Evolutionary conservation across 2,329 filamentous ascomycete species (phyloP).

Genomic region (Thermochaetoides dissita): DNA sequence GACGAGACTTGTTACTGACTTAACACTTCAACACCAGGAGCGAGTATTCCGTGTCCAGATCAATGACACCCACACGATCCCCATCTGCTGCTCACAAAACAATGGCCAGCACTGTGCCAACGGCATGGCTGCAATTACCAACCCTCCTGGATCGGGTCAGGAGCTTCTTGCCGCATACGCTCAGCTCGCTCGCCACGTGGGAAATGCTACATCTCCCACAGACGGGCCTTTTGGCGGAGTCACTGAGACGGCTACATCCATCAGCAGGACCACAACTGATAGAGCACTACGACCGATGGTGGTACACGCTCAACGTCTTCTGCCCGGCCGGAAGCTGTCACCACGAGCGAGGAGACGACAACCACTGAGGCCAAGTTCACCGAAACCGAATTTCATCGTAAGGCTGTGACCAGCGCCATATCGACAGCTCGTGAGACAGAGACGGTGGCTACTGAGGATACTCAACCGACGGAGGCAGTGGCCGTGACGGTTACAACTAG

Average conservation of each 20-base stretch:
- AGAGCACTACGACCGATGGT: slow-evolving; percentile 3
- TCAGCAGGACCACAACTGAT: background rate
- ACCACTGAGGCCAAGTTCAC: background rate
- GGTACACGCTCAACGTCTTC: too few species aligned
- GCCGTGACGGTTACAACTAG: background rate
- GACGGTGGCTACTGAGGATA: background rate
- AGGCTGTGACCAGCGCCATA: too few species aligned
- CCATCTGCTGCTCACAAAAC: slow-evolving; percentile 31
- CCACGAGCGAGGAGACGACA: background rate
- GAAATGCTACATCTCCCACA: slow-evolving; percentile 10
- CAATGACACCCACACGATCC: slow-evolving; percentile 27
- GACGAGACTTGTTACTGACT: background rate
- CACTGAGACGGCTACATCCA: background rate
- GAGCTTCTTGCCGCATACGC: slow-evolving; percentile 11
- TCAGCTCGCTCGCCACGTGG: slow-evolving; percentile 6
- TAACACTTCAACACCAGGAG: background rate
- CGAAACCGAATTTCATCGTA: background rate
- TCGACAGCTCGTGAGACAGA: background rate
- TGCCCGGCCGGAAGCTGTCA: too few species aligned
- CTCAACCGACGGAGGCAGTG: too few species aligned
- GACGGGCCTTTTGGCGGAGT: slow-evolving; percentile 10
- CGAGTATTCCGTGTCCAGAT: slow-evolving; percentile 30
- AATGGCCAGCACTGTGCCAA: slow-evolving; percentile 30
- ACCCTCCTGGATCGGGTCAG: slow-evolving; percentile 5
- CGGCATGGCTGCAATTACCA: slow-evolving; percentile 35